Evolutionary conservation across 2,329 filamentous ascomycete species (phyloP), one percentile per base, ranked within the genome.

Genomic region (Balansia obtecta): DNA sequence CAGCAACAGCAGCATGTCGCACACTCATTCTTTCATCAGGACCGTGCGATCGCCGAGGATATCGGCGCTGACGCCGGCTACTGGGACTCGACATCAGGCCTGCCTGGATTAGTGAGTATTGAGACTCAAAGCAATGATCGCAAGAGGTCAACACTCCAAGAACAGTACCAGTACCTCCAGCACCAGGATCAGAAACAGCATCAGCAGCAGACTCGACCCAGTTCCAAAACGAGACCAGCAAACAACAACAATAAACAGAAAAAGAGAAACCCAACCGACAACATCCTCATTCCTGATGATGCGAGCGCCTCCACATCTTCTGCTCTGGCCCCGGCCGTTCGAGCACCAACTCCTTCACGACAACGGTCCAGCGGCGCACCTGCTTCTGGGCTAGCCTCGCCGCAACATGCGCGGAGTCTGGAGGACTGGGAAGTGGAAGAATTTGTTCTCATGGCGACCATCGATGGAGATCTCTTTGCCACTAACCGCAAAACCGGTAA

Each of bases 381-480:
- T 57, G 66, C 76, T 67, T 75, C 77, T 67, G 82, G 82, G 62
- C 75, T 86, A 69, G 79, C 85, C 74, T 83, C 86, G 86, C 86
- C 84, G 84, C 85, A 87, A 67, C 77, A 78, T 85, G 91, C 89
- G 90, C 90, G 91, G 82, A 94, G 85, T 77, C 77, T 97, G 80
- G 85, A 90, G 80, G 91, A 96, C 74, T 97, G 91, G 91, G 88
- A 96, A 86, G 90, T 96, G 73, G 91, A 97, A 87, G 90, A 97
- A 77, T 95, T 96, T 80, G 87, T 97, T 74, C 88, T 98, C 76
- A 77, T 98, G 86, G 91, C 93, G 87, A 97, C 93, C 80, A 87
- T 97, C 81, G 90, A 97, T 77, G 93, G 93, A 77, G 87, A 88
- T 67, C 81, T 97, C 63, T 87, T 95, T 72, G 90, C 91, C 66